Evolutionary conservation across 2,329 filamentous ascomycete genomes (phyloP).

Genomic region (Diaporthe vexans): DNA sequence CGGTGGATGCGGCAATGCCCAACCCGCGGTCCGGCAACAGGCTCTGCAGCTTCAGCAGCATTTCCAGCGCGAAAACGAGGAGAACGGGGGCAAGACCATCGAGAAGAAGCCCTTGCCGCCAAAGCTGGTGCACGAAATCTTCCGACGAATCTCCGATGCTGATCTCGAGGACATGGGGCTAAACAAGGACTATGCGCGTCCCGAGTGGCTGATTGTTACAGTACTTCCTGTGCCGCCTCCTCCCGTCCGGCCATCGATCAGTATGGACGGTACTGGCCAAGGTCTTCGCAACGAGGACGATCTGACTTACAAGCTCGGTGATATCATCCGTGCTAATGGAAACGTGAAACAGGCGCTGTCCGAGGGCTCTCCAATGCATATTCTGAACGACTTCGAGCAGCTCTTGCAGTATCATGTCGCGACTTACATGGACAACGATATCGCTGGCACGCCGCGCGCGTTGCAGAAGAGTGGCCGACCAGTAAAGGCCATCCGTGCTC

Average conservation of each 20-base stretch:
- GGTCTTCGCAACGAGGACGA: slow-evolving; percentile 98
- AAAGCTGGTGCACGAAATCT: slow-evolving; percentile 86
- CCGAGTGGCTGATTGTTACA: slow-evolving; percentile 98
- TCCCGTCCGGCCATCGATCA: slow-evolving; percentile 95
- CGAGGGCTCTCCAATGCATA: slow-evolving; percentile 92
- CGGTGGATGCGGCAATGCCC: slow-evolving; percentile 92
- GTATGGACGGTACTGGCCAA: slow-evolving; percentile 93
- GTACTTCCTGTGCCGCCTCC: slow-evolving; percentile 96
- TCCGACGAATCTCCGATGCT: slow-evolving; percentile 85
- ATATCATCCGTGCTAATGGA: slow-evolving; percentile 97
- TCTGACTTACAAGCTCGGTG: slow-evolving; percentile 98
- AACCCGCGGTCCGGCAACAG: slow-evolving; percentile 89
- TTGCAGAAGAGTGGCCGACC: slow-evolving; percentile 97
- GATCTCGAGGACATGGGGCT: slow-evolving; percentile 91
- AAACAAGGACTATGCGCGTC: slow-evolving; percentile 93
- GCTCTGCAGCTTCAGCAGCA: slow-evolving; percentile 80
- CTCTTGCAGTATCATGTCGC: slow-evolving; percentile 97
- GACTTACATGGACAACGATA: slow-evolving; percentile 99
- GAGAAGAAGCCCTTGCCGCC: slow-evolving; percentile 89
- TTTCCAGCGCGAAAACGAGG: slow-evolving; percentile 54
- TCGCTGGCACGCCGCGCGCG: slow-evolving; percentile 93
- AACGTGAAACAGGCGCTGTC: slow-evolving; percentile 93
- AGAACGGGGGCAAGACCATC: slow-evolving; percentile 80
- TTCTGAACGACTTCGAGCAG: slow-evolving; percentile 90
- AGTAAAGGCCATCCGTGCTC: slow-evolving; percentile 95